Base-by-base conservation (phyloP, 805 yeast species). In the Candida insectorum region DNA sequence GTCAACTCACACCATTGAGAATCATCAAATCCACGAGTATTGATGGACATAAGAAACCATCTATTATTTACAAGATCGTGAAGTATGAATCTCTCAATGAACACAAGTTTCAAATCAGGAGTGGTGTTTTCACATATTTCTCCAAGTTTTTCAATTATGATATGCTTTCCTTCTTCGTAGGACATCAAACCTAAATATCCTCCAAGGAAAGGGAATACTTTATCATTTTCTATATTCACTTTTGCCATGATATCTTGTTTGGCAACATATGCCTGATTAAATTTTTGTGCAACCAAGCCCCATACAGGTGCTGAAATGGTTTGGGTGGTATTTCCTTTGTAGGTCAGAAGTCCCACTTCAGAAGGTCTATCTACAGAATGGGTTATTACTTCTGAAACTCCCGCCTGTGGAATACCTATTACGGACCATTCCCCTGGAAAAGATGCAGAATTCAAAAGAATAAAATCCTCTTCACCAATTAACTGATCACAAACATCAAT, bases 361-460 rank as follows among this genome's bases (percentile, higher is more conserved):
- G 48, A 18, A 0, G 51, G 47, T 6, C 45, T 47, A 38, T 77
- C 79, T 0, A 79, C 69, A 1, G 85, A 82, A 49, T 83, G 87
- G 2, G 82, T 71, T 9, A 81, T 63, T 2, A 76, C 71, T 13
- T 66, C 66, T 18, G 79, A 65, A 21, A 58, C 48, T 8, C 51
- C 56, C 1, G 19, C 32, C 4, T 65, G 61, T 0, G 89, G 89
- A 1, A 87, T 44, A 0, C 95, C 96, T 34, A 93, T 74, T 4
- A 93, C 79, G 0, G 95, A 79, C 91, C 94, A 87, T 38, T 77
- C 71, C 0, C 97, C 97, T 0, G 96, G 95, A 1, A 69, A 52
- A 0, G 94, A 74, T 0, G 95, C 94, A 23, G 94, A 82, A 48
- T 86, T 82, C 24, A 87, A 65, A 4, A 85, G 56, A 4, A 83